Evolutionary conservation across 1,139 yeast genomes (phyloP), one percentile per base, ranked within the genome.

Genomic region (Hansenula sp.): DNA sequence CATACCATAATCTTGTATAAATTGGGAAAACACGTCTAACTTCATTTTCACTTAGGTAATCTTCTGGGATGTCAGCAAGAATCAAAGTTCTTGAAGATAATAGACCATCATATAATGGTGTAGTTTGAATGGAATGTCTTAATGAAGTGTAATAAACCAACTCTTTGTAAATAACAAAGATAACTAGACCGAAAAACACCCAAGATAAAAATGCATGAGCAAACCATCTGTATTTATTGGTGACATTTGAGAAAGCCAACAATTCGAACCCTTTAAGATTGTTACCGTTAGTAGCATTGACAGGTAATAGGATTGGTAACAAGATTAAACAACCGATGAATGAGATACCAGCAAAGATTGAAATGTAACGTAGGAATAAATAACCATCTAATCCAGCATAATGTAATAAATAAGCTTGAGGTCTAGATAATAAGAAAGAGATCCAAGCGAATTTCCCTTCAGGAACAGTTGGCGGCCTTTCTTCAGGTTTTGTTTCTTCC

Each of bases 331-430:
- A 78, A 2, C 95, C 94, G 12, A 81, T 59, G 10, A 81, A 57
- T 27, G 86, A 77, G 41, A 87, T 62, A 16, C 76, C 63, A 27
- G 79, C 71, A 47, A 86, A 75, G 41, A 87, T 73, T 44, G 84
- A 78, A 48, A 93, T 62, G 62, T 82, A 93, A 52, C 99, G 74
- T 43, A 88, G 64, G 60, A 87, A 91, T 55, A 90, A 81, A 66
- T 89, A 93, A 15, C 96, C 97, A 63, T 91, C 98, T 12, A 88
- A 65, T 36, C 96, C 95, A 28, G 89, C 74, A 53, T 86, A 89
- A 57, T 86, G 87, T 50, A 93, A 75, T 44, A 89, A 66, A 60
- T 76, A 87, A 2, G 83, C 58, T 52, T 85, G 93, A 1, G 85
- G 80, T 53, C 80, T 79, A 12, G 62, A 51, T 40, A 81, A 51